A percentile compares a stretch with the other conserved stretches of the same genome.
These are phyloP conservation scores for Oryza punctata DNA, from an alignment of 176 grass and related monocot genomes.

Conservation along the genomic window DNA sequence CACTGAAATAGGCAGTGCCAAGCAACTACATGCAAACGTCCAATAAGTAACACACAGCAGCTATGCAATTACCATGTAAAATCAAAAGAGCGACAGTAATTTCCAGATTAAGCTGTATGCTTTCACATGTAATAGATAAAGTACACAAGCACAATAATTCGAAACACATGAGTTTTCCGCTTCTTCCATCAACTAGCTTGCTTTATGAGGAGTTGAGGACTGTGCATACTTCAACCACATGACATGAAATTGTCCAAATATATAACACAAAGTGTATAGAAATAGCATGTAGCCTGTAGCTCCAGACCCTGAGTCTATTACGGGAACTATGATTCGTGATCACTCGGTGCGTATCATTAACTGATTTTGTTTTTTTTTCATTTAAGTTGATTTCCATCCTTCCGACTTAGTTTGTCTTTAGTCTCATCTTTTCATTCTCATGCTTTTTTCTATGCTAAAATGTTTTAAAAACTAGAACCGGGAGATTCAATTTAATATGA, in stretches of 20 bases:
- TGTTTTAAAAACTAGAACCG: not conserved
- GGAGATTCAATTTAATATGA: not conserved
- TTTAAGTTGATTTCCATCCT: not conserved
- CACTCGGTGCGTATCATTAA: not conserved
- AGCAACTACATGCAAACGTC: not conserved
- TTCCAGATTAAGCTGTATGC: not conserved
- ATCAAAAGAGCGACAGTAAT: not conserved
- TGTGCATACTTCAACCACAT: not conserved
- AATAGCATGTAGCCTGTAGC: too few relatives aligned
- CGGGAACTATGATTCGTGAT: not conserved
- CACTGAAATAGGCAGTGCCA: not conserved
- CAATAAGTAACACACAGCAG: not conserved
- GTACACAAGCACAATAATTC: too few relatives aligned
- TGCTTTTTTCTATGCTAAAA: not conserved
- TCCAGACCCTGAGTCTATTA: too few relatives aligned
- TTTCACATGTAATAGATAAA: not conserved
- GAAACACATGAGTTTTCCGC: too few relatives aligned
- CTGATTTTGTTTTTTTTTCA: not conserved
- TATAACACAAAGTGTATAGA: not conserved
- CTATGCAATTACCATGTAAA: not conserved
- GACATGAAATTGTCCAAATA: not conserved
- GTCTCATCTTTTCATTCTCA: not conserved
- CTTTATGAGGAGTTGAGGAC: not conserved
- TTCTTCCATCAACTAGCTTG: not conserved
- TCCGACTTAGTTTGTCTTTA: not conserved